Conservation (phyloP, 202 grass and related monocot genomes). For the Schoenoplectus tabernaemontani region DNA sequence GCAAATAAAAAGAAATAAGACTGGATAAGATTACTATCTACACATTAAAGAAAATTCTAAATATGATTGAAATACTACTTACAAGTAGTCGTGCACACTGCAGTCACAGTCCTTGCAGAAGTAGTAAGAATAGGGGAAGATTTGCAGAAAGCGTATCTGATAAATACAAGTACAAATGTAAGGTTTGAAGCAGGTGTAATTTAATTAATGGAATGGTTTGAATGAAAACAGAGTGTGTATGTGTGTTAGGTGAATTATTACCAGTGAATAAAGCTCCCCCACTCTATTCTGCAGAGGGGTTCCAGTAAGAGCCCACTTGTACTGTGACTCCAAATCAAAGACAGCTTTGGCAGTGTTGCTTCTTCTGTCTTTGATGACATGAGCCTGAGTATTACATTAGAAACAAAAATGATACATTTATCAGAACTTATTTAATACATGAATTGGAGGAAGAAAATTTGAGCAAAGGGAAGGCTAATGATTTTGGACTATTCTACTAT, state of each 20-base stretch:
- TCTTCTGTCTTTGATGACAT: slow-evolving; percentile 75
- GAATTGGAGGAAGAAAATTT: not conserved
- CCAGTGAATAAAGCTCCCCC: slow-evolving; percentile 90
- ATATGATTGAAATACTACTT: slow-evolving; percentile 17
- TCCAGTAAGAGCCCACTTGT: slow-evolving; percentile 90
- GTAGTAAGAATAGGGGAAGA: slow-evolving; percentile 72
- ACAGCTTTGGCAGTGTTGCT: slow-evolving; percentile 76
- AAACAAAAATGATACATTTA: not conserved
- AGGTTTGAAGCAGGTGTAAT: slow-evolving; percentile 6
- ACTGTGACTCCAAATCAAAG: slow-evolving; percentile 68
- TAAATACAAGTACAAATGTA: slow-evolving; percentile 17
- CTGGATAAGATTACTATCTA: not conserved
- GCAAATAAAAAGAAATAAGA: not conserved
- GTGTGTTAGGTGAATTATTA: not conserved
- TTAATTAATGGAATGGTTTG: not conserved
- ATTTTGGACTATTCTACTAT: not conserved
- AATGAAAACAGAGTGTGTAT: slow-evolving; percentile 7
- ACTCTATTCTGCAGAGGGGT: slow-evolving; percentile 90
- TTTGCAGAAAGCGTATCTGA: slow-evolving; percentile 91
- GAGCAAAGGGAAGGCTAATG: no score
- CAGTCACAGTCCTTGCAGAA: slow-evolving; percentile 90
- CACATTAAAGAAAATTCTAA: not conserved
- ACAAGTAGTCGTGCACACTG: slow-evolving; percentile 56
- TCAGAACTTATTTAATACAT: not conserved
- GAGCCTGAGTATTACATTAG: slow-evolving; percentile 34